phyloP scores from a whole-genome alignment of 2,329 filamentous ascomycete genomes.

The Pseudopithomyces chartarum region DNA sequence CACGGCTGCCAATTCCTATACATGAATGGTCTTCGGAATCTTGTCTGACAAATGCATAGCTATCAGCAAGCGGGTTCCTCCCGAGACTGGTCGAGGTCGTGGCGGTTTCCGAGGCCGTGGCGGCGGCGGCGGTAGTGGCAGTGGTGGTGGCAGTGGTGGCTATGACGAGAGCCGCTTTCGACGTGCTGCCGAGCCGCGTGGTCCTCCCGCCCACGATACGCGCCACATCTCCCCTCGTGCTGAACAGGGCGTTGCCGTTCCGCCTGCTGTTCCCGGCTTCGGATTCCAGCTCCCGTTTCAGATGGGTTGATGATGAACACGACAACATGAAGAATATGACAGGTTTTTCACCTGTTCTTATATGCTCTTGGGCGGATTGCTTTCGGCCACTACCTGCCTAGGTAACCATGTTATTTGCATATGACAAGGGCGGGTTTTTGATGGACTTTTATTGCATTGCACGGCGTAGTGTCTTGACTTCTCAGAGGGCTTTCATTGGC shows the following conservation, averaged over 20 bases:
- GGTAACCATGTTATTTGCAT: neutral
- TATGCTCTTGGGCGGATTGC: neutral
- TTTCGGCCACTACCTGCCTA: neutral
- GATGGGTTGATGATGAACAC: neutral
- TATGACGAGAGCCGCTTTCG: slow-evolving; percentile 27
- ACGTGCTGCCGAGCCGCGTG: slow-evolving; percentile 26
- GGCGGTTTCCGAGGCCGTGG: slow-evolving; percentile 19
- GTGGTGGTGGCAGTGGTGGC: slow-evolving; percentile 20
- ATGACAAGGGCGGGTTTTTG: neutral
- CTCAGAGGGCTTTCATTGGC: neutral
- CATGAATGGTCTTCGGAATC: neutral
- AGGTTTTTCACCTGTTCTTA: too few relatives aligned
- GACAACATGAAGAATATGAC: too few relatives aligned
- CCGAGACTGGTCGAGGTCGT: slow-evolving; percentile 32
- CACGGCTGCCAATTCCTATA: neutral
- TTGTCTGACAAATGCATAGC: slow-evolving; percentile 28
- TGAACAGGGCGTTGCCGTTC: slow-evolving; percentile 54
- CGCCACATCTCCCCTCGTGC: slow-evolving; percentile 41
- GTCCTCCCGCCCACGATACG: slow-evolving; percentile 28
- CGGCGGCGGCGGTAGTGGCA: slow-evolving; percentile 13
- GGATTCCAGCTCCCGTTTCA: slow-evolving; percentile 50
- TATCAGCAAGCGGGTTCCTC: slow-evolving; percentile 43
- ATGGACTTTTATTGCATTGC: slow-evolving; percentile 16
- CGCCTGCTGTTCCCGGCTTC: slow-evolving; percentile 60
- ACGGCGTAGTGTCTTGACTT: slow-evolving; percentile 14